Evolutionary conservation across 371 early-diverging fungal species (phyloP).

Genomic region (Zychaea mexicana): DNA sequence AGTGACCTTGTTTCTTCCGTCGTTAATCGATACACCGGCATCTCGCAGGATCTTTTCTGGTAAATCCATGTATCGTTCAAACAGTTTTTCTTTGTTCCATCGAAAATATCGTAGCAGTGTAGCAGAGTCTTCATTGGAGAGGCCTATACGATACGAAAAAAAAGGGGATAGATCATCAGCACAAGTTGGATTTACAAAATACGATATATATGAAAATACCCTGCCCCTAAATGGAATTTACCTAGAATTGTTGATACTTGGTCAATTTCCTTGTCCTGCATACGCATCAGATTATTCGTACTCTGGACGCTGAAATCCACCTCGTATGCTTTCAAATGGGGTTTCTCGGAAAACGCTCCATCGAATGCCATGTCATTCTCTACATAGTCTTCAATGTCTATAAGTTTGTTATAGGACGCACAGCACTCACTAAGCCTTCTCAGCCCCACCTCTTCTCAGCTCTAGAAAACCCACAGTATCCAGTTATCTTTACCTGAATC

Average conservation of each 20-base stretch:
- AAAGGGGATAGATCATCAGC: neutral
- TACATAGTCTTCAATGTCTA: conserved; percentile 34
- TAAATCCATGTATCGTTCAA: conserved; percentile 87
- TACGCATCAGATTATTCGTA: conserved; percentile 21
- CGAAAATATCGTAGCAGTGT: conserved; percentile 78
- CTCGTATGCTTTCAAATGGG: conserved; percentile 40
- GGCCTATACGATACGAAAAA: conserved; percentile 41
- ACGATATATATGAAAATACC: neutral
- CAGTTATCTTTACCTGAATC: conserved; percentile 23
- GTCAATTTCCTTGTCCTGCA: conserved; percentile 44
- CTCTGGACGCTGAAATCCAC: conserved; percentile 41
- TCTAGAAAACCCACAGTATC: no score
- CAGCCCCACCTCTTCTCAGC: no score
- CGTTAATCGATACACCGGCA: conserved; percentile 70
- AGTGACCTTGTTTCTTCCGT: conserved; percentile 26
- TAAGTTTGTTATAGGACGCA: no score
- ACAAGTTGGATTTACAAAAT: neutral
- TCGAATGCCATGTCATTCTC: conserved; percentile 38
- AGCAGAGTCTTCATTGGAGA: conserved; percentile 59
- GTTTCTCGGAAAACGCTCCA: conserved; percentile 34
- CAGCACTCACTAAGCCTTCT: no score
- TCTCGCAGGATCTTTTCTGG: conserved; percentile 65
- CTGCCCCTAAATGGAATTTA: conserved; percentile 17
- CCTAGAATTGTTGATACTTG: conserved; percentile 50
- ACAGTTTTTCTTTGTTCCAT: conserved; percentile 93